phyloP scores from a whole-genome alignment of 768 basidiomycete genomes.

The Kwoniella europaea region DNA sequence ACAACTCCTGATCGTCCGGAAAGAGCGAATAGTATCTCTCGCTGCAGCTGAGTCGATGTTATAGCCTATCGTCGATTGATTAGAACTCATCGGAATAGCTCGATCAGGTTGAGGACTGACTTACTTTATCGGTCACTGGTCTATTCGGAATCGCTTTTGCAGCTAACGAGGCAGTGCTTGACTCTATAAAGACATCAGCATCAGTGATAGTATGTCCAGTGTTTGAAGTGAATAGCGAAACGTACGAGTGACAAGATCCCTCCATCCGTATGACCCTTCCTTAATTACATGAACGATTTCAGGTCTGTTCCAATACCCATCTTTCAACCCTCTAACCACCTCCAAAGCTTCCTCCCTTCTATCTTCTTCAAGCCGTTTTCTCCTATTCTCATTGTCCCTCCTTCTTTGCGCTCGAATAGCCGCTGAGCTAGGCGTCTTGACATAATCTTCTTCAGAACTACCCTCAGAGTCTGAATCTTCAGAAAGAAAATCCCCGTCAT shows the following conservation, averaged over 20 bases:
- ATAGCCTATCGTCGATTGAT: constrained; percentile 28
- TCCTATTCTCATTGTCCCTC: neutral
- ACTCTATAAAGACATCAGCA: neutral
- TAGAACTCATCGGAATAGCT: neutral
- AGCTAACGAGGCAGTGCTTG: constrained; percentile 9
- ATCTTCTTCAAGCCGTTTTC: constrained; percentile 19
- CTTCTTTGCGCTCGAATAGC: constrained; percentile 12
- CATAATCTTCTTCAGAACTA: constrained; percentile 24
- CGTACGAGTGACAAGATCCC: constrained; percentile 37
- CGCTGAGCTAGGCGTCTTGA: constrained; percentile 21
- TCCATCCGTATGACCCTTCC: constrained; percentile 42
- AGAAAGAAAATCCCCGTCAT: neutral
- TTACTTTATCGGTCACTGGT: neutral
- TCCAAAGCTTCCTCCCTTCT: constrained; percentile 24
- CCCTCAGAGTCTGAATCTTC: neutral
- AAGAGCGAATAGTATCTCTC: constrained; percentile 46
- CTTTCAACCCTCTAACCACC: constrained; percentile 20
- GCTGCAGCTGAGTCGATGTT: constrained; percentile 34
- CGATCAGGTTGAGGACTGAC: neutral
- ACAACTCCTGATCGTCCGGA: constrained; percentile 38
- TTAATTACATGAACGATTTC: constrained; percentile 12
- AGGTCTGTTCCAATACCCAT: constrained; percentile 37
- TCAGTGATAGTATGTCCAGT: neutral
- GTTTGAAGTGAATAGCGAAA: neutral
- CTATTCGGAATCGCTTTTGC: neutral